Conservation (phyloP, 2,329 filamentous ascomycete species). For the Malbranchea zuffiana region DNA sequence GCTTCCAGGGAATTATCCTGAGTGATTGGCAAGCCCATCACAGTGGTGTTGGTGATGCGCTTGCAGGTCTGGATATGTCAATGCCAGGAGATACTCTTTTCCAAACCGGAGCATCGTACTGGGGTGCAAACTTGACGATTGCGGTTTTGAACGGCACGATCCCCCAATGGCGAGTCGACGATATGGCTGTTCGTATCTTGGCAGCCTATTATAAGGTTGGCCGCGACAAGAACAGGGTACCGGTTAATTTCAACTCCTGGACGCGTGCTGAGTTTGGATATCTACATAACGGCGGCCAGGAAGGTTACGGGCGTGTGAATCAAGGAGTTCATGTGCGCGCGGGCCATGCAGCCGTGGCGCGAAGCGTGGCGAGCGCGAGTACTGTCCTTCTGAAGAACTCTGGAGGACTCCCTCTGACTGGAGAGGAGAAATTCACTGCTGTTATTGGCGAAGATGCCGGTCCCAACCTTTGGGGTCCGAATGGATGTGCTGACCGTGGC, state of each 20-base stretch:
- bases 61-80: slow-evolving; percentile 66
- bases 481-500: slow-evolving; percentile 62
- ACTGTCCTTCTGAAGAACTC: slow-evolving; percentile 84
- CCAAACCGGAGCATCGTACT: slow-evolving; percentile 60
- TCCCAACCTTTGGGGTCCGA: slow-evolving; percentile 61
- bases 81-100: slow-evolving; percentile 78
- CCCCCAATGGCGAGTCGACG: slow-evolving; percentile 76
- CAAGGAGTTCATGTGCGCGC: slow-evolving; percentile 72
- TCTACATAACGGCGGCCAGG: slow-evolving; percentile 50
- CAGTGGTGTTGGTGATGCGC: slow-evolving; percentile 53
- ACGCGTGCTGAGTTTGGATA: slow-evolving; percentile 63
- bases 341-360: slow-evolving; percentile 61
- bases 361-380: slow-evolving; percentile 65
- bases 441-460: slow-evolving; percentile 78
- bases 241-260: slow-evolving; percentile 85
- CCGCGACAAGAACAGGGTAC: slow-evolving; percentile 40
- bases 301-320: slow-evolving; percentile 60
- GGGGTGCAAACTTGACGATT: slow-evolving; percentile 78
- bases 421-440: slow-evolving; percentile 61
- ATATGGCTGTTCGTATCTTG: slow-evolving; percentile 78
- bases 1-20: slow-evolving; percentile 62
- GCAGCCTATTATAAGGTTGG: slow-evolving; percentile 55
- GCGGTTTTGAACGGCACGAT: slow-evolving; percentile 83
- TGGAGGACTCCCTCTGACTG: slow-evolving; percentile 61
- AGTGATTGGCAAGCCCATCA: slow-evolving; percentile 71